Percentiles rank a stretch among this genome's conserved stretches.
Conservation (phyloP, 345 rosid genomes). For the Diplotaxis tenuifolia region DNA sequence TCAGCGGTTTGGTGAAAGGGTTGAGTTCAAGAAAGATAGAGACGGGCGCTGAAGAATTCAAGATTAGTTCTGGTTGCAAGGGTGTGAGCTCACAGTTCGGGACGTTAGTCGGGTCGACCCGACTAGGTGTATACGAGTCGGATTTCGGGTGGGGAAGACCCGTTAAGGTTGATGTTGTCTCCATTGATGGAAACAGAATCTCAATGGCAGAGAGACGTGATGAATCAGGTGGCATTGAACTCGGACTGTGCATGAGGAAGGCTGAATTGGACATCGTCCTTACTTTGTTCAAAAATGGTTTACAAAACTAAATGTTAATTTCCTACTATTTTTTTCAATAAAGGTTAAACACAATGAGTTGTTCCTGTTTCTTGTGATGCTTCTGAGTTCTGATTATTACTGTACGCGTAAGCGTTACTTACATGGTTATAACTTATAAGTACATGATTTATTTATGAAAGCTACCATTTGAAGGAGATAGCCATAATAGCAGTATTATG, state of each 20-base stretch:
- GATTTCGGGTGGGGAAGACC: too few relatives aligned
- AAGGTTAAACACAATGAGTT: too few relatives aligned
- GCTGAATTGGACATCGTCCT: background rate
- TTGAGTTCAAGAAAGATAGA: slow-evolving; percentile 16
- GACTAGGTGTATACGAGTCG: slow-evolving; percentile 25
- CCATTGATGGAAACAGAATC: slow-evolving; percentile 1
- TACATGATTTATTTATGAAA: too few relatives aligned
- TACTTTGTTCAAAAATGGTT: background rate
- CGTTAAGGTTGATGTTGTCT: slow-evolving; percentile 6
- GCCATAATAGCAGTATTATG: too few relatives aligned
- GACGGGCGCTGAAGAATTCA: background rate
- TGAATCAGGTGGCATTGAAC: slow-evolving; percentile 34
- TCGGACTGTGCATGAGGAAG: slow-evolving; percentile 29
- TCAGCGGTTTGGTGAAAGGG: slow-evolving; percentile 13
- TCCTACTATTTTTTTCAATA: too few relatives aligned
- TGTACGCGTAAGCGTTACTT: too few relatives aligned
- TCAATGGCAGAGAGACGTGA: slow-evolving; percentile 35
- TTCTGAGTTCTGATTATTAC: too few relatives aligned
- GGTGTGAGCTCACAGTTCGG: background rate
- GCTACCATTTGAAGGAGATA: too few relatives aligned
- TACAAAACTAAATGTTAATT: slow-evolving; percentile 1
- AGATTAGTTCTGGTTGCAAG: background rate
- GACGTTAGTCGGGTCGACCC: slow-evolving; percentile 30
- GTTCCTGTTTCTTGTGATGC: too few relatives aligned
- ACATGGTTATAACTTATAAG: too few relatives aligned